Evolutionary conservation across 371 early-diverging fungal genomes (phyloP).

Genomic region (Mucor sp.): DNA sequence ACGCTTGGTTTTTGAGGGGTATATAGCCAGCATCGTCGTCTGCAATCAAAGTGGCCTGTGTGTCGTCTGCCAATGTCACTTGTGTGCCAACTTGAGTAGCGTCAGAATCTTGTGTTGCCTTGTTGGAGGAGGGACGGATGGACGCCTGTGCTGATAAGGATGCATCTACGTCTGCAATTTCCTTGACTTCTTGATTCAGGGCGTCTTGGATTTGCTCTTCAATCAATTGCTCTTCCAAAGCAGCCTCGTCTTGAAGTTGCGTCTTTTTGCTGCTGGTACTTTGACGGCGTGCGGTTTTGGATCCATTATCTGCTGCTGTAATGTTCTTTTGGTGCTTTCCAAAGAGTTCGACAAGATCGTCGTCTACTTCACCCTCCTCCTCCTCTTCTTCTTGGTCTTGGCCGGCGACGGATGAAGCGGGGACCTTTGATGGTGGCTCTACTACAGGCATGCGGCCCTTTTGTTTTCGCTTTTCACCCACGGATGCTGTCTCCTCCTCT

Average conservation of each 20-base stretch:
- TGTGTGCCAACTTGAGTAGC: slow-evolving; percentile 18
- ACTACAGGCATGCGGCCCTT: neutral
- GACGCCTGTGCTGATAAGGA: slow-evolving; percentile 9
- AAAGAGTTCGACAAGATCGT: slow-evolving; percentile 1
- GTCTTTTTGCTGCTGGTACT: no score
- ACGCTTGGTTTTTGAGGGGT: slow-evolving; percentile 4
- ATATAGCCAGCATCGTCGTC: slow-evolving; percentile 1
- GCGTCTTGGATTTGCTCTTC: slow-evolving; percentile 7
- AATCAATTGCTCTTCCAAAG: neutral
- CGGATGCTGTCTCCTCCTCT: neutral
- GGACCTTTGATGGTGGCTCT: neutral
- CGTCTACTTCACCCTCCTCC: neutral
- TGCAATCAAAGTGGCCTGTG: slow-evolving; percentile 3
- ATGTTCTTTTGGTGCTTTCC: neutral
- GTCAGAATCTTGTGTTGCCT: neutral
- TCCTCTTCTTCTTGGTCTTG: neutral
- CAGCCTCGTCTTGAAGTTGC: neutral
- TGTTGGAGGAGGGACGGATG: neutral
- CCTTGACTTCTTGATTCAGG: slow-evolving; percentile 11
- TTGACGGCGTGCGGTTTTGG: no score
- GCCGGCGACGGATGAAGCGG: neutral
- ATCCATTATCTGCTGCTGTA: slow-evolving; percentile 1
- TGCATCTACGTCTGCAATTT: neutral
- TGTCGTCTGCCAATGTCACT: neutral
- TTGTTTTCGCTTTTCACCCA: neutral